Conservation (phyloP, 2,329 filamentous ascomycete genomes). For the Ascochyta pisi region DNA sequence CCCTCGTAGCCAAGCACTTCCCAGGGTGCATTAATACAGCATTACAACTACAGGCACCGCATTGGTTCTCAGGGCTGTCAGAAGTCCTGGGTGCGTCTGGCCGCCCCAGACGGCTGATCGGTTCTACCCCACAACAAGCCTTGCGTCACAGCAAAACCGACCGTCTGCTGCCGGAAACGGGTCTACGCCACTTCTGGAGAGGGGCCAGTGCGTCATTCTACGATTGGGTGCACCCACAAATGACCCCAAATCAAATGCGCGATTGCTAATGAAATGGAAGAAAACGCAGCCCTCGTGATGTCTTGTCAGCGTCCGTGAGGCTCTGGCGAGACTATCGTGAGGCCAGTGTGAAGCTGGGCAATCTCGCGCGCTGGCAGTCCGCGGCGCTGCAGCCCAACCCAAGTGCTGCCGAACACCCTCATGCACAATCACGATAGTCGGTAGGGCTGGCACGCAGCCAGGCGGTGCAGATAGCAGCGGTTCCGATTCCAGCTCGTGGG, state of each 20-base stretch:
- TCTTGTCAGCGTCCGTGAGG: slow-evolving; percentile 4
- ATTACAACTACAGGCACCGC: slow-evolving; percentile 10
- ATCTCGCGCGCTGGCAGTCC: slow-evolving; percentile 19
- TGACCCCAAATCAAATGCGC: slow-evolving; percentile 9
- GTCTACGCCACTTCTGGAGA: slow-evolving; percentile 18
- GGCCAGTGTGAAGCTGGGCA: neutral
- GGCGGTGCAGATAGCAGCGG: slow-evolving; percentile 32
- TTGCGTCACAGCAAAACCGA: slow-evolving; percentile 21
- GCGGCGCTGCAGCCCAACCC: slow-evolving; percentile 16
- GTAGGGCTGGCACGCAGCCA: slow-evolving; percentile 20
- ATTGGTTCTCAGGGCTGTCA: slow-evolving; percentile 9
- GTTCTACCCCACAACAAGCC: slow-evolving; percentile 20
- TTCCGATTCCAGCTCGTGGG: slow-evolving; percentile 42
- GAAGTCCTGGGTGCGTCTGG: slow-evolving; percentile 16
- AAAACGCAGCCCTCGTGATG: slow-evolving; percentile 18
- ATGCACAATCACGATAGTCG: slow-evolving; percentile 23
- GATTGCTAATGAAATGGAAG: slow-evolving; percentile 18
- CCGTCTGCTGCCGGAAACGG: slow-evolving; percentile 25
- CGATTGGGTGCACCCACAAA: slow-evolving; percentile 20
- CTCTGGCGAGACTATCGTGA: slow-evolving; percentile 1
- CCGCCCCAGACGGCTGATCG: slow-evolving; percentile 22
- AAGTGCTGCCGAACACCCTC: neutral
- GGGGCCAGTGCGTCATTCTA: slow-evolving; percentile 26
- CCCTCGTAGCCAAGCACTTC: slow-evolving; percentile 13
- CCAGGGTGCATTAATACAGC: slow-evolving; percentile 2